Percentiles rank a stretch among this genome's conserved stretches.
phyloP scores from a whole-genome alignment of 2,329 filamentous ascomycete species.

The Ceratocystis diversiconidia region DNA sequence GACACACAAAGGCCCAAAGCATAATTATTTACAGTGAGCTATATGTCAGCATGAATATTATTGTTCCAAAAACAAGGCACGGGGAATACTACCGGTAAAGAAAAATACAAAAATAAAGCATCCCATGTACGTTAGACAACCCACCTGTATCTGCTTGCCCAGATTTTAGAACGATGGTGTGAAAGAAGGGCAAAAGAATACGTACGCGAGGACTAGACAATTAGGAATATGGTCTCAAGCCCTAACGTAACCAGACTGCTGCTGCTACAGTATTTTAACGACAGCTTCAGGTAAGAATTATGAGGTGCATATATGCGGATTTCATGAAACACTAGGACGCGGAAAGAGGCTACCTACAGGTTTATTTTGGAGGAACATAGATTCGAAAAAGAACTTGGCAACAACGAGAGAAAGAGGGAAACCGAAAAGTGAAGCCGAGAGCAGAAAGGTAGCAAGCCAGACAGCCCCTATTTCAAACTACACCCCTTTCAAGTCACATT shows the following conservation, averaged over 20 bases:
- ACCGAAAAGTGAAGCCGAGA: too few species aligned
- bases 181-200: too few species aligned
- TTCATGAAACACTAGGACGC: not conserved
- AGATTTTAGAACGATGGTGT: too few species aligned
- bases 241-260: not conserved
- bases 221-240: too few species aligned
- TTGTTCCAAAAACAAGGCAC: not conserved
- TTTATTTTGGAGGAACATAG: not conserved
- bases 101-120: not conserved
- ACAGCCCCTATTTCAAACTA: too few species aligned
- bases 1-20: not conserved
- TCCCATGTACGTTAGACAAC: too few species aligned
- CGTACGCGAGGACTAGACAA: too few species aligned
- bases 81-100: not conserved
- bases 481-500: too few species aligned
- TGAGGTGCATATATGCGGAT: not conserved
- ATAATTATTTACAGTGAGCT: not conserved
- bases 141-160: too few species aligned
- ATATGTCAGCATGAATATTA: not conserved
- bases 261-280: not conserved
- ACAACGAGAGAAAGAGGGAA: not conserved
- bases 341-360: slow-evolving; percentile 1
- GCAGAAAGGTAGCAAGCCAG: too few species aligned
- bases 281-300: not conserved
- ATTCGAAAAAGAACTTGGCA: too few species aligned